Base-by-base conservation (phyloP, 129 eudicot species). In the Flaveria brownii region DNA sequence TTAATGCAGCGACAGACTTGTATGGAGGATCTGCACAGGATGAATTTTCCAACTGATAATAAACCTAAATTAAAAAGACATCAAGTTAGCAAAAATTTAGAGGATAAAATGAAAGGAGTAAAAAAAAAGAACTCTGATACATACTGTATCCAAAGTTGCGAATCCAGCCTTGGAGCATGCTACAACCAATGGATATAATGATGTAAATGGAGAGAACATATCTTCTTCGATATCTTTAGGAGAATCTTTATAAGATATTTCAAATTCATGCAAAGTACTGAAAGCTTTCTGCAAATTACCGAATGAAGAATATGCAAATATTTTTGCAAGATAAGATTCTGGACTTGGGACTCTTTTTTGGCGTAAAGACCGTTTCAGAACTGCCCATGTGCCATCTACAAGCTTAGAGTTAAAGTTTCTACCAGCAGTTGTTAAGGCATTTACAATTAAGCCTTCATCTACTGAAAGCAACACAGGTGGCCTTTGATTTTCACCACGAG, bases 1-100 rank as follows among this genome's bases (percentile, higher is more conserved):
- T 94, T 52, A 91, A 55, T 18, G 98, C 98, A 79, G 98, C 87
- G 81, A 89, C 84, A 59, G 98, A 94, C 72, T 91, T 94, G 79
- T 62, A 87, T 46, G 93, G 96, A 79, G 97, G 87, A 73, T 89
- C 83, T 33, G 86, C 91, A 67, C 52, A 77, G 64, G 93, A 84
- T 70, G 87, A 84, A 71, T 80, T 86, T 88, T 91, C 98, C 77
- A 94, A 81, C 71, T 87, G 93, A 77, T 76, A 91, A 80, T 91
- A 94, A 42, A 91, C 98, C 98, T 94, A 75, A 7, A 45, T n/a
- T 68, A 55, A 78, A 78, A 49, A 76, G 14, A 45, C 20, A 13
- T 41, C 26, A 82, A 60, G 56, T 83, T 52, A 77, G 77, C 9
- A 33, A 52, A n/a, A 9, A 39, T 6, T 16, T 15, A 65, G 0